These are phyloP conservation scores for Penicillium freii DNA, from an alignment of 2,329 filamentous ascomycete genomes.

Conservation along the genomic window DNA sequence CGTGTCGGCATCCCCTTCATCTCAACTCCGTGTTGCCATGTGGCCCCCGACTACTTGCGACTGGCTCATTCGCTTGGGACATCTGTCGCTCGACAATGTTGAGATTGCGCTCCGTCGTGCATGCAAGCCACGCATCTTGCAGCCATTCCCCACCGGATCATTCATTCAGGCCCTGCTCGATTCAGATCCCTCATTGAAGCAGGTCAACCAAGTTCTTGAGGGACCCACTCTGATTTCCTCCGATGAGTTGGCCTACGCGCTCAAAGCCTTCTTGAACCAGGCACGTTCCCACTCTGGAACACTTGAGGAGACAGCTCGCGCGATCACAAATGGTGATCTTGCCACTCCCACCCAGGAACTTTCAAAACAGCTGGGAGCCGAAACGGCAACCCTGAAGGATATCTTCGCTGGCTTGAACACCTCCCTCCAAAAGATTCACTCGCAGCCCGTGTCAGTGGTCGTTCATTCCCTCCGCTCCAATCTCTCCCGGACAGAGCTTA, in stretches of 20 bases:
- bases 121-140: constrained; percentile 36
- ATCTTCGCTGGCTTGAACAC: constrained; percentile 42
- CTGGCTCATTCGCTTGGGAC: constrained; percentile 43
- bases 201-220: constrained; percentile 39
- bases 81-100: constrained; percentile 41
- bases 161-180: constrained; percentile 42
- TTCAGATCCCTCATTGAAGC: constrained; percentile 39
- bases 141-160: constrained; percentile 38
- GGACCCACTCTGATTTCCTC: constrained; percentile 36
- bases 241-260: constrained; percentile 41
- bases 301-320: constrained; percentile 34
- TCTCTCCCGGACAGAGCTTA: constrained; percentile 40
- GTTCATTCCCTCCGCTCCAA: constrained; percentile 39
- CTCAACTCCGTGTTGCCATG: constrained; percentile 33
- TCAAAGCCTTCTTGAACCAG: constrained; percentile 41
- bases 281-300: constrained; percentile 37
- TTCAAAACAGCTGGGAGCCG: constrained; percentile 18
- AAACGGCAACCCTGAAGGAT: constrained; percentile 28
- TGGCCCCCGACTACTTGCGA: constrained; percentile 40
- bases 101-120: constrained; percentile 40
- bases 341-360: constrained; percentile 24
- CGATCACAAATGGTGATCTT: constrained; percentile 32
- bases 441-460: constrained; percentile 31
- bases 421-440: constrained; percentile 38
- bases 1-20: constrained; percentile 25